Conservation (phyloP, 164 flowering plant genomes). For the Stephania yunnanensis region DNA sequence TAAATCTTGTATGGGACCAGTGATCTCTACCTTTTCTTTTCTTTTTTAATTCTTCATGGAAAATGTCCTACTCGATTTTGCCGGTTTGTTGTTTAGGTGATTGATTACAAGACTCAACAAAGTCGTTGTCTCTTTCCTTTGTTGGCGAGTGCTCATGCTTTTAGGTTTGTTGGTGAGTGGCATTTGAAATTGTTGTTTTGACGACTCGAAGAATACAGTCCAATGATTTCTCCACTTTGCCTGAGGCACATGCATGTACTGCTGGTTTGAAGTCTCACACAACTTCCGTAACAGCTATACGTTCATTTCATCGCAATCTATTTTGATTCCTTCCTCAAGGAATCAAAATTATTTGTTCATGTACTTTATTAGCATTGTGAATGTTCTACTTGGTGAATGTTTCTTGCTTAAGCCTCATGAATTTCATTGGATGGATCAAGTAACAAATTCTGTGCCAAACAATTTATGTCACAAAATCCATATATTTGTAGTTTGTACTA, state of each 20-base stretch:
- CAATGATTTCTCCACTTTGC: slow-evolving; percentile 87
- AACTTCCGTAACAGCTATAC: slow-evolving; percentile 82
- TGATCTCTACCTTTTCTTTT: background rate
- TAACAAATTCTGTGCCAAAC: too few species aligned
- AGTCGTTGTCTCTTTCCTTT: slow-evolving; percentile 91
- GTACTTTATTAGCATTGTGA: too few species aligned
- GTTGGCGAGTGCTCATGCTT: slow-evolving; percentile 97
- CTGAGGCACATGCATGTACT: slow-evolving; percentile 99
- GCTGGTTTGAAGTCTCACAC: slow-evolving; percentile 99
- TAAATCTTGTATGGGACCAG: too few species aligned
- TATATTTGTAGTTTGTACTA: too few species aligned
- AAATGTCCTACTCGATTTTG: background rate
- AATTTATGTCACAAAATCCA: too few species aligned
- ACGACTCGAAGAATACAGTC: slow-evolving; percentile 72
- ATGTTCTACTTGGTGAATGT: too few species aligned
- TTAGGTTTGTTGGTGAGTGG: slow-evolving; percentile 96
- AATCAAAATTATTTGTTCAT: background rate
- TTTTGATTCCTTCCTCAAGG: background rate
- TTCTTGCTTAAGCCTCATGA: too few species aligned
- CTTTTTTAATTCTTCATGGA: background rate
- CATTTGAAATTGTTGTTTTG: slow-evolving; percentile 85
- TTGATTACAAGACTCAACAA: slow-evolving; percentile 98
- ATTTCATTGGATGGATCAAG: too few species aligned
- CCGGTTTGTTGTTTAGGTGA: slow-evolving; percentile 50
- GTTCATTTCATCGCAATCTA: slow-evolving; percentile 13